phyloP scores from a whole-genome alignment of 805 yeast species.

The Kodamaea hsintzibuensis region DNA sequence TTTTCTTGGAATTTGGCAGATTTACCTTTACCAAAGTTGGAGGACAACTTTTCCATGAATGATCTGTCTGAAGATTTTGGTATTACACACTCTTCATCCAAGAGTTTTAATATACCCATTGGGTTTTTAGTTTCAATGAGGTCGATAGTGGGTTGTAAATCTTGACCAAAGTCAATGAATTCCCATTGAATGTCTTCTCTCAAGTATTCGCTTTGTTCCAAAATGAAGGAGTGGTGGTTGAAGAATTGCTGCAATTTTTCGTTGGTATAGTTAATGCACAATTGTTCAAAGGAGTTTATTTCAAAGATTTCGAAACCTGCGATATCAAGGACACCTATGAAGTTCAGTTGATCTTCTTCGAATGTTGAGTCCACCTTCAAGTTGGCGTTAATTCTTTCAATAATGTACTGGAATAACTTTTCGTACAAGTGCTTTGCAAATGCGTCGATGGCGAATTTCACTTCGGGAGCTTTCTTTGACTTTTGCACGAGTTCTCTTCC shows the following conservation, averaged over 20 bases:
- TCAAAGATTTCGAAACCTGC: constrained; percentile 65
- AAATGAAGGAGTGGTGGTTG: constrained; percentile 60
- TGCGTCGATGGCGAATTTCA: constrained; percentile 80
- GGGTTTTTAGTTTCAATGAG: constrained; percentile 75
- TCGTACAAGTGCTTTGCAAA: constrained; percentile 86
- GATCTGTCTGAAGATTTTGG: constrained; percentile 86
- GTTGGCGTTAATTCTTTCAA: constrained; percentile 69
- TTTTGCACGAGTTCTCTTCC: constrained; percentile 86
- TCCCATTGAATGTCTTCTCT: constrained; percentile 63
- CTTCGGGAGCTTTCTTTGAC: constrained; percentile 76
- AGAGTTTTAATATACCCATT: constrained; percentile 79
- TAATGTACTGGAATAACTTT: constrained; percentile 74
- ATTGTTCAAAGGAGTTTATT: constrained; percentile 58
- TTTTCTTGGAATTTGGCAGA: constrained; percentile 65
- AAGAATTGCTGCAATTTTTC: constrained; percentile 62
- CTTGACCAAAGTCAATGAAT: constrained; percentile 92
- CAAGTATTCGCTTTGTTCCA: constrained; percentile 60
- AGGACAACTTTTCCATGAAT: constrained; percentile 75
- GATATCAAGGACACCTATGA: constrained; percentile 59
- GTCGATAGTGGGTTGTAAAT: constrained; percentile 91
- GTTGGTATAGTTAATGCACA: constrained; percentile 61
- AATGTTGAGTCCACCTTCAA: constrained; percentile 33
- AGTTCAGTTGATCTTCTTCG: constrained; percentile 36
- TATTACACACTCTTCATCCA: constrained; percentile 94
- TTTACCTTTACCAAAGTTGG: constrained; percentile 56